phyloP scores from a whole-genome alignment of 257 asterid species.

The Ballota nigra region DNA sequence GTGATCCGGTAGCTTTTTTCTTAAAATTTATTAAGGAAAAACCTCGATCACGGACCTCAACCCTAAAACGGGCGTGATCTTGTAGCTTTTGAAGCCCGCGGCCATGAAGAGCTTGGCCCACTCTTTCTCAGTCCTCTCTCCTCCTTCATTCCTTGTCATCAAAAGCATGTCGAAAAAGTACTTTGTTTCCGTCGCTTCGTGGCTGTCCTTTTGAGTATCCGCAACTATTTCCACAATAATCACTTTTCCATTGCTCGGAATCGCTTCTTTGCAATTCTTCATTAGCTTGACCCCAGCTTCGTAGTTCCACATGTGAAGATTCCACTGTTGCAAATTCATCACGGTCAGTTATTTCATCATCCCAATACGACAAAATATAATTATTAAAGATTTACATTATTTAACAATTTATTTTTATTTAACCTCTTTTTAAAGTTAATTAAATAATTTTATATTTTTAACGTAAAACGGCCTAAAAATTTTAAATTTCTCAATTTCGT shows the following conservation, averaged over 20 bases:
- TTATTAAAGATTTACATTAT: background rate
- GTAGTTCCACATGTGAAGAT: background rate
- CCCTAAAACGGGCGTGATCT: background rate
- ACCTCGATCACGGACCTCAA: constrained; percentile 2
- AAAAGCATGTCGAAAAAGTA: background rate
- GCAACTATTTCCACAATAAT: constrained; percentile 6
- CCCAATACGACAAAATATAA: background rate
- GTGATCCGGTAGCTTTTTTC: background rate
- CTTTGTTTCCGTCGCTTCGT: background rate
- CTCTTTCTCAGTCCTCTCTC: constrained; percentile 8
- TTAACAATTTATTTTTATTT: too few species aligned
- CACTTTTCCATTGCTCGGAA: background rate
- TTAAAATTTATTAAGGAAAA: background rate
- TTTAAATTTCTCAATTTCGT: too few species aligned
- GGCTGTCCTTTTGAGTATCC: background rate
- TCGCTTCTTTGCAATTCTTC: background rate
- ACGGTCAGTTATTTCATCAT: background rate
- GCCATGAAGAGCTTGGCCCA: background rate
- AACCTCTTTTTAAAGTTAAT: too few species aligned
- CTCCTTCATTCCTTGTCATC: background rate
- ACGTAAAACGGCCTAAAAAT: too few species aligned
- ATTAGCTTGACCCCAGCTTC: background rate
- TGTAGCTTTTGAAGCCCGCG: background rate
- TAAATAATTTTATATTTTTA: too few species aligned
- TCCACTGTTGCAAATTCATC: background rate